phyloP scores from a whole-genome alignment of 192 early-diverging fungal genomes.

The Podila horticola region DNA sequence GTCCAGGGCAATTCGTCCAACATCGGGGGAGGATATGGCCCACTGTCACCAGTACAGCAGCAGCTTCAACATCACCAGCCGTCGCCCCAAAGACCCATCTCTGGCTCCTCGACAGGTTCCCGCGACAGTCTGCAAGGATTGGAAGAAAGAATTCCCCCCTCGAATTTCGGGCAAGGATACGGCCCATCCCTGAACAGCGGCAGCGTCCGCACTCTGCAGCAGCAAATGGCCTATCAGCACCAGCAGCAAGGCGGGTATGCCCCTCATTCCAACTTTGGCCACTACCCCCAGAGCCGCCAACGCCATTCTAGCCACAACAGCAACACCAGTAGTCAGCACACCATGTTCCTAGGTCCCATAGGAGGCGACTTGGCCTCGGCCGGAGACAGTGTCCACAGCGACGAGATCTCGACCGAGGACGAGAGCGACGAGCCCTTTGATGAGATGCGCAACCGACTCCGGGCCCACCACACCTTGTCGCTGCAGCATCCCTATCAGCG shows the following conservation, averaged over 20 bases:
- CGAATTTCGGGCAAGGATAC: conserved; percentile 39
- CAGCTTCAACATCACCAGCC: conserved; percentile 39
- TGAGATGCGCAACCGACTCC: conserved; percentile 26
- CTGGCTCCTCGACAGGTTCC: conserved; percentile 19
- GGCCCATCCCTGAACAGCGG: conserved; percentile 45
- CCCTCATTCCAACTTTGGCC: conserved; percentile 7
- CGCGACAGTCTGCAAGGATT: conserved; percentile 27
- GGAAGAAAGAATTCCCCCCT: conserved; percentile 36
- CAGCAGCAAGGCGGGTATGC: conserved; percentile 27
- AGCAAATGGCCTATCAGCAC: conserved; percentile 34
- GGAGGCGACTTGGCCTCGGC: conserved; percentile 38
- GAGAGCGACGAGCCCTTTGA: conserved; percentile 48
- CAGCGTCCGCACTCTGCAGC: conserved; percentile 1
- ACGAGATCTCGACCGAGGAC: conserved; percentile 48
- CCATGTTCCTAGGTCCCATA: conserved; percentile 45
- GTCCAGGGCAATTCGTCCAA: conserved; percentile 32
- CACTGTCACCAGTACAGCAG: conserved; percentile 4
- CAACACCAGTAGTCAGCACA: conserved; percentile 36
- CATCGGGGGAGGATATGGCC: background rate
- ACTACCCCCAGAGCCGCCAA: conserved; percentile 39
- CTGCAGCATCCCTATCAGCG: conserved; percentile 10
- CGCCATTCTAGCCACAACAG: conserved; percentile 51
- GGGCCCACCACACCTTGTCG: conserved; percentile 7
- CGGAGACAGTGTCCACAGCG: conserved; percentile 40
- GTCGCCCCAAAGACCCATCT: conserved; percentile 34